These are phyloP conservation scores for Cajanus cajan DNA, from an alignment of 306 rosid genomes.

Conservation along the genomic window DNA sequence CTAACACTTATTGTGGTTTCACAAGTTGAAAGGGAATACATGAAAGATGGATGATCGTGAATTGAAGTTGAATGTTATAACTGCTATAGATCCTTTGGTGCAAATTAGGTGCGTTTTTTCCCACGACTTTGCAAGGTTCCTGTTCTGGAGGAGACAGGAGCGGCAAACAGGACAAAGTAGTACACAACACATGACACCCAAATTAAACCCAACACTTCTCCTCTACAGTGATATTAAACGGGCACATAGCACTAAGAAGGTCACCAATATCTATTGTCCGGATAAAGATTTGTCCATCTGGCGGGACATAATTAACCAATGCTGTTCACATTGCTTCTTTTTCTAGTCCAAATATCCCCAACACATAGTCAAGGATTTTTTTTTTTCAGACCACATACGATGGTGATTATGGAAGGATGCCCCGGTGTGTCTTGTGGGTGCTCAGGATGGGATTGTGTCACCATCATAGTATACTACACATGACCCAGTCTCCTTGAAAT, in stretches of 20 bases:
- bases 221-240: not conserved
- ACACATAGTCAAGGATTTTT: too few species aligned
- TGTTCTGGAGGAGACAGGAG: not conserved
- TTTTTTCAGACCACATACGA: not conserved
- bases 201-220: not conserved
- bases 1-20: not conserved
- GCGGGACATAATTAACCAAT: not conserved
- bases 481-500: not conserved
- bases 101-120: not conserved
- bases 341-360: too few species aligned
- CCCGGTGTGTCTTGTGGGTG: not conserved
- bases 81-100: not conserved
- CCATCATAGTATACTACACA: not conserved
- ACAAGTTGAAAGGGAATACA: not conserved
- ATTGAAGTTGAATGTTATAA: not conserved
- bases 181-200: not conserved
- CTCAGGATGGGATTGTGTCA: constrained; percentile 25
- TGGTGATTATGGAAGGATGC: not conserved
- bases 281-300: not conserved
- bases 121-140: not conserved
- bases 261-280: not conserved
- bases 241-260: not conserved
- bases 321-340: not conserved
- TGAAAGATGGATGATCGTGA: not conserved
- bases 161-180: not conserved